phyloP scores from a whole-genome alignment of 164 flowering plant genomes.

The Annona cherimola region DNA sequence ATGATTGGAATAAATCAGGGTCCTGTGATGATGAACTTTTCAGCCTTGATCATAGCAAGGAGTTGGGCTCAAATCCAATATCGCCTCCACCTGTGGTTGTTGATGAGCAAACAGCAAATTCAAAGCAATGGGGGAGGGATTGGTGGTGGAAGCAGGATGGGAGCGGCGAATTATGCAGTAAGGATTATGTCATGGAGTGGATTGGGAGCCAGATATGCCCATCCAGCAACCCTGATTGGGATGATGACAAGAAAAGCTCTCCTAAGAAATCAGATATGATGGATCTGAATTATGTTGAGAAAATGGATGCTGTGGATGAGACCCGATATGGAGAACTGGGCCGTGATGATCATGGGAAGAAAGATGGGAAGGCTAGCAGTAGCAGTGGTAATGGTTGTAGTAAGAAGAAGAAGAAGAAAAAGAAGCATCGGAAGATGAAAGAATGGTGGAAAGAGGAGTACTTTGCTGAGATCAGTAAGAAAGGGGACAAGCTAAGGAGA shows the following conservation, averaged over 20 bases:
- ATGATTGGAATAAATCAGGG: constrained; percentile 39
- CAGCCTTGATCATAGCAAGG: constrained; percentile 57
- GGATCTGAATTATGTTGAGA: constrained; percentile 19
- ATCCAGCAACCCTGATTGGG: constrained; percentile 59
- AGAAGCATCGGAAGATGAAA: constrained; percentile 70
- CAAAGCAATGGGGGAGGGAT: constrained; percentile 85
- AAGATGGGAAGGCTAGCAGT: constrained; percentile 28
- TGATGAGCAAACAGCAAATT: constrained; percentile 22
- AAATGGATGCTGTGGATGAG: constrained; percentile 28
- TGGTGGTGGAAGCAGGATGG: constrained; percentile 99
- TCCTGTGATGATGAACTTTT: constrained; percentile 49
- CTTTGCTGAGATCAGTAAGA: constrained; percentile 61
- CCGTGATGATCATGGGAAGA: constrained; percentile 24
- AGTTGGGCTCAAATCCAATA: constrained; percentile 30
- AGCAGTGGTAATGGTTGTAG: constrained; percentile 14
- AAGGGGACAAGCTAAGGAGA: constrained; percentile 35
- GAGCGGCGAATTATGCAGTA: constrained; percentile 80
- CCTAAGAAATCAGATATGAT: constrained; percentile 30
- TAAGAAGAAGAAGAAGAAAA: constrained; percentile 63
- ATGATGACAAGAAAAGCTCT: constrained; percentile 39
- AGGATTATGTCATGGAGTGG: constrained; percentile 97
- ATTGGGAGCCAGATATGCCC: constrained; percentile 89
- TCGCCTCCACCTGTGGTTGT: constrained; percentile 15
- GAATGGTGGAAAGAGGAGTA: constrained; percentile 99
- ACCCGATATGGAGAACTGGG: constrained; percentile 19